Evolutionary conservation across 805 yeast genomes (phyloP).

Genomic region (Candida michaelii): DNA sequence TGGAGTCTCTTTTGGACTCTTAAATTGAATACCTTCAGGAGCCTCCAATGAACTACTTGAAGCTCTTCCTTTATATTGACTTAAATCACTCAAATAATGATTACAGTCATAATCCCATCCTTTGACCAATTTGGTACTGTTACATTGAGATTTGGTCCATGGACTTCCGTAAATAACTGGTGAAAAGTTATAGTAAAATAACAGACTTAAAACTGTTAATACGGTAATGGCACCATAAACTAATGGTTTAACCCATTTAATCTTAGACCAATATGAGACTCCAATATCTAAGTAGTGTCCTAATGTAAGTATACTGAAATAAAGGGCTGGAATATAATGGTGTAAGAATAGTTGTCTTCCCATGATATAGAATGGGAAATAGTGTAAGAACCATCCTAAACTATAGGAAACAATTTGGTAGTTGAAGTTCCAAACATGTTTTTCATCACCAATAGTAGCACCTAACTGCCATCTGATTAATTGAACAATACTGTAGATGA

Average conservation of each 20-base stretch:
- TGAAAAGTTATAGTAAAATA: constrained; percentile 60
- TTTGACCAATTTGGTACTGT: constrained; percentile 52
- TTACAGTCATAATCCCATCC: constrained; percentile 92
- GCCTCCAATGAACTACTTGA: constrained; percentile 3
- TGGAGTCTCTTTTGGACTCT: constrained; percentile 27
- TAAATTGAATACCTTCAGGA: constrained; percentile 16
- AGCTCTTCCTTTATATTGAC: constrained; percentile 21
- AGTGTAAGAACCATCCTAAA: constrained; percentile 72
- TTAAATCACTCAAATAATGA: constrained; percentile 41
- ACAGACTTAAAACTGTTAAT: constrained; percentile 45
- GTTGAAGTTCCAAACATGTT: constrained; percentile 63
- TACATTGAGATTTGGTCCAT: constrained; percentile 76
- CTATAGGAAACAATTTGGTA: constrained; percentile 60
- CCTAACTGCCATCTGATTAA: constrained; percentile 64
- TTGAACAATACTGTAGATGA: constrained; percentile 46
- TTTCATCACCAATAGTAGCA: constrained; percentile 41
- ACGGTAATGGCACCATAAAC: constrained; percentile 45
- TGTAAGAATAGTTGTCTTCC: constrained; percentile 90
- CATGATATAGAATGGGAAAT: constrained; percentile 79
- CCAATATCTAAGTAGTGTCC: constrained; percentile 65
- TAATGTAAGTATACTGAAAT: constrained; percentile 77
- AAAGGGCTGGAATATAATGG: constrained; percentile 82
- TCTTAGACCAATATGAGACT: constrained; percentile 39
- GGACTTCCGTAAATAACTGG: constrained; percentile 75
- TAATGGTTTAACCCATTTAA: constrained; percentile 39